These are phyloP conservation scores for Russula ochroleuca DNA, from an alignment of 768 basidiomycete species.

Conservation along the genomic window DNA sequence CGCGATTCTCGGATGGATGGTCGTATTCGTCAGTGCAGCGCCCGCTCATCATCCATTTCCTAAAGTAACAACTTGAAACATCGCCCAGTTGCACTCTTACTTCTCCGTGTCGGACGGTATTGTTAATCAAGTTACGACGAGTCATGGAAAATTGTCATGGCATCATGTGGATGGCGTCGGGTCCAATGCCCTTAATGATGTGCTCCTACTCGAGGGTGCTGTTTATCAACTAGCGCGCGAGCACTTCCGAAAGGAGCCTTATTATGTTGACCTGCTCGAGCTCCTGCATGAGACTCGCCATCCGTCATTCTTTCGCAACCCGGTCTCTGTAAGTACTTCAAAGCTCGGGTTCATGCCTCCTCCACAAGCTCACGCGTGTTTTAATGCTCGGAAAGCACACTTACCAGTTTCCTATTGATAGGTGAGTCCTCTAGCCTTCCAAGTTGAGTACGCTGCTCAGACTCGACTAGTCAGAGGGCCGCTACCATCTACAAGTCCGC, in stretches of 20 bases:
- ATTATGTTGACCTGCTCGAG: conserved; percentile 87
- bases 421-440: conserved; percentile 43
- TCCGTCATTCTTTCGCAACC: conserved; percentile 20
- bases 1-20: conserved; percentile 89
- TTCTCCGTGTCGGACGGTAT: conserved; percentile 97
- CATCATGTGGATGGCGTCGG: conserved; percentile 67
- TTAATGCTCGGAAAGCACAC: not conserved
- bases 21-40: conserved; percentile 72
- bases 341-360: not conserved
- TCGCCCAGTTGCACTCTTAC: conserved; percentile 81
- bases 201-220: conserved; percentile 91
- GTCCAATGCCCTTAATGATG: conserved; percentile 90
- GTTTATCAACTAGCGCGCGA: conserved; percentile 87
- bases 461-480: conserved; percentile 60
- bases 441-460: conserved; percentile 1
- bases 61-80: not conserved
- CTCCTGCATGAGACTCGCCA: conserved; percentile 75
- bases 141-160: conserved; percentile 93
- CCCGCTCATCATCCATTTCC: not conserved
- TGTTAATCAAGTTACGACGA: conserved; percentile 90
- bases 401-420: conserved; percentile 79
- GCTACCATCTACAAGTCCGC: conserved; percentile 98
- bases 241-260: conserved; percentile 73
- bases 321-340: conserved; percentile 2
- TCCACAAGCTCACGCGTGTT: not conserved